A percentile compares a stretch with the other conserved stretches of the same genome.
These are phyloP conservation scores for Carallia brachiata DNA, from an alignment of 345 rosid genomes.

Conservation along the genomic window DNA sequence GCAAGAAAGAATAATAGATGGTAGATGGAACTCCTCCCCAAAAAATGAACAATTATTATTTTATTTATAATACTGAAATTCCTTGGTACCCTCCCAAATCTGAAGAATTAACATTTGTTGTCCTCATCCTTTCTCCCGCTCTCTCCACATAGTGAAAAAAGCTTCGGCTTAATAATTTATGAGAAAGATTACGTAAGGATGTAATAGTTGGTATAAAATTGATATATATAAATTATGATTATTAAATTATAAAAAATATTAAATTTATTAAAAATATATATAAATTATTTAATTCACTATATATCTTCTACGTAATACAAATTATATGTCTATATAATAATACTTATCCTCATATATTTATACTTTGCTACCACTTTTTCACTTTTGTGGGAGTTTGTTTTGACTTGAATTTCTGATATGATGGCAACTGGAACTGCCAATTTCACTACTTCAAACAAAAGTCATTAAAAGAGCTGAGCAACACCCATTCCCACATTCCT, in stretches of 20 bases:
- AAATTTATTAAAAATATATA: too few relatives aligned
- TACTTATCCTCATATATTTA: too few relatives aligned
- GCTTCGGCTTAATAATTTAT: not conserved
- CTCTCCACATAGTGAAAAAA: not conserved
- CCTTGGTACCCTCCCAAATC: not conserved
- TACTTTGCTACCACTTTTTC: not conserved
- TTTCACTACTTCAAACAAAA: not conserved
- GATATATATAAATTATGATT: too few relatives aligned
- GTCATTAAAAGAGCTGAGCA: constrained; percentile 1
- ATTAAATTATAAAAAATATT: too few relatives aligned
- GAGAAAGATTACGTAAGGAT: too few relatives aligned
- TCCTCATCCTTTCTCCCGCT: not conserved
- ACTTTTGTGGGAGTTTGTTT: constrained; percentile 1
- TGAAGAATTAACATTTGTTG: constrained; percentile 1
- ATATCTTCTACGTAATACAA: too few relatives aligned
- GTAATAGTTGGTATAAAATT: too few relatives aligned
- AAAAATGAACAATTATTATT: not conserved
- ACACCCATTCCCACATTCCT: constrained; percentile 13
- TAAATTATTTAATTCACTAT: too few relatives aligned
- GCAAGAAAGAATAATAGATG: constrained; percentile 25
- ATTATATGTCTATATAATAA: too few relatives aligned
- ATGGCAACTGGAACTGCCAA: constrained; percentile 17
- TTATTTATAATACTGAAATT: constrained; percentile 28
- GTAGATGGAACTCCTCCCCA: constrained; percentile 14
- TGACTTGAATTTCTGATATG: constrained; percentile 6